Base-by-base conservation (phyloP, 140 eudicot genomes). In the Anethum foeniculum region DNA sequence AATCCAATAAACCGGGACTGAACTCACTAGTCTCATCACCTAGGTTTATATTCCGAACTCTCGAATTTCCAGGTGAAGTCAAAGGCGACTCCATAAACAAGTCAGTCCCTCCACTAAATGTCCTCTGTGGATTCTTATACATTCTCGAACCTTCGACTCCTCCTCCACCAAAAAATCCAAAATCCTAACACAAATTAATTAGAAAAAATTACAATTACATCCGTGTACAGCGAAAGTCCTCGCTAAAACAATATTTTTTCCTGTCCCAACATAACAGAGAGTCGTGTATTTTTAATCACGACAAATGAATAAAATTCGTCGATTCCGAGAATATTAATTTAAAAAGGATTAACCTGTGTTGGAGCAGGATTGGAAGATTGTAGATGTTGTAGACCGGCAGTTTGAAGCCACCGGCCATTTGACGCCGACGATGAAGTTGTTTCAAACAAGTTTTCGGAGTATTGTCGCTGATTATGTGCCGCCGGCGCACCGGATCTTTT, bases 1-100 rank as follows among this genome's bases (percentile, higher is more conserved):
- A 90, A 95, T 95, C 99, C 68, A 95, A 71, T 16, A 95, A 86
- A 10, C 99, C 99, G n/a, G 99, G 99, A 84, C 99, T 92, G 77
- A 84, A 91, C 75, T 91, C 96, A 82, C 80, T 92, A 1, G 91
- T 86, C 23, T 81, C 82, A 1, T 84, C 92, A 36, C 83, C 91
- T 38, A 87, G 88, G 62, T 83, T 82, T 82, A 69, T 86, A 78
- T 86, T 81, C 88, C 72, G 83, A 25, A 43, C 64, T 54, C 85
- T 79, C 36, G 76, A 58, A 51, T 60, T 81, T 78, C 32, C 86
- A 4, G 97, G 96, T 41, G 97, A 96, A 67, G 97, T 89, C 87
- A 87, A 87, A 27, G 97, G 88, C 15, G 27, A 27, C 89, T 90
- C 97, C 23, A 69, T 72, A 74, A 90, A 90, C 43, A 85, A 81